Evolutionary conservation across 2,329 filamentous ascomycete genomes (phyloP).

Genomic region (Colletotrichum agaves): DNA sequence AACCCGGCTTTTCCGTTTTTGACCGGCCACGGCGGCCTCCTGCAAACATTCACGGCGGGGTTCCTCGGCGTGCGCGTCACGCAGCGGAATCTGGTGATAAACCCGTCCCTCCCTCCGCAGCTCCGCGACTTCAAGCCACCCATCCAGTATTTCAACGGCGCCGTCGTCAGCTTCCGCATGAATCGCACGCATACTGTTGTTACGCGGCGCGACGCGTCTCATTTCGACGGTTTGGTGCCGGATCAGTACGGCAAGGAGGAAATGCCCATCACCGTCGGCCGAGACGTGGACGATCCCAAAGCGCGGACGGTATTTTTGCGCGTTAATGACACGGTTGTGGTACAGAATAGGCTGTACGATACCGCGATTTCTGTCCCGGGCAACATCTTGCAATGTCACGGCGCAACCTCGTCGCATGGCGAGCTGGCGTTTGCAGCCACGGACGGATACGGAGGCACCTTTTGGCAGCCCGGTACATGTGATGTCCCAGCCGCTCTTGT

Average conservation of each 20-base stretch:
- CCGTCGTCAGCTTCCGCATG: conserved; percentile 42
- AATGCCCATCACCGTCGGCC: conserved; percentile 17
- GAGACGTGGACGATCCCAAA: conserved; percentile 11
- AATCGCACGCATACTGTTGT: conserved; percentile 43
- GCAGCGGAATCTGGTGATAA: conserved; percentile 68
- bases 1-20: conserved; percentile 78
- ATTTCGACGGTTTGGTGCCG: conserved; percentile 10
- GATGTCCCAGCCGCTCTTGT: neutral
- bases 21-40: conserved; percentile 76
- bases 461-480: neutral
- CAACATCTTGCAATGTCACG: conserved; percentile 8
- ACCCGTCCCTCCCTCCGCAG: conserved; percentile 70
- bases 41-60: conserved; percentile 73
- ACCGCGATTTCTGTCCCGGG: neutral
- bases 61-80: conserved; percentile 73
- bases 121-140: conserved; percentile 59
- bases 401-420: neutral
- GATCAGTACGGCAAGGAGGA: conserved; percentile 6
- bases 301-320: conserved; percentile 7
- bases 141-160: conserved; percentile 44
- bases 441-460: conserved; percentile 2
- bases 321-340: neutral
- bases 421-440: conserved; percentile 5
- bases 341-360: conserved; percentile 6
- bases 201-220: conserved; percentile 10